A percentile compares a stretch with the other conserved stretches of the same genome.
Conservation (phyloP, 2,329 filamentous ascomycete species). For the Hirsutella rhossiliensis region DNA sequence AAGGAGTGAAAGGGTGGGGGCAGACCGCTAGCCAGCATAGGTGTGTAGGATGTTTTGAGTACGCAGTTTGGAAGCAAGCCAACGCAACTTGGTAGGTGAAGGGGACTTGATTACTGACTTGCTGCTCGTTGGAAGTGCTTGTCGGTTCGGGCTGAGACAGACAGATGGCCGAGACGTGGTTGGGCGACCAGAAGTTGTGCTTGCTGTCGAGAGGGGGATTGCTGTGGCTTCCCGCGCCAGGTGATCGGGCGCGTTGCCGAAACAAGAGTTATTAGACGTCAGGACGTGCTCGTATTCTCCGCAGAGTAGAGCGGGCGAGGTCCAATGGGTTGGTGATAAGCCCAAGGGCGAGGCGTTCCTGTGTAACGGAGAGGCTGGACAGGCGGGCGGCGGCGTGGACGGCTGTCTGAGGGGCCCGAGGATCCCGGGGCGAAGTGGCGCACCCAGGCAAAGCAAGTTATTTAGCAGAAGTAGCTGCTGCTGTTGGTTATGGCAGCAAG, state of each 20-base stretch:
- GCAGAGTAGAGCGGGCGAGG: slow-evolving; percentile 7
- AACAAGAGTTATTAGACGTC: slow-evolving; percentile 12
- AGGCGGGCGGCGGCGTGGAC: slow-evolving; percentile 9
- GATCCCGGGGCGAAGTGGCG: slow-evolving; percentile 6
- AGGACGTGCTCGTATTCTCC: slow-evolving; percentile 19
- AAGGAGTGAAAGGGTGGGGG: slow-evolving; percentile 9
- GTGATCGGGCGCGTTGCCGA: slow-evolving; percentile 13
- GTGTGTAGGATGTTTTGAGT: slow-evolving; percentile 8
- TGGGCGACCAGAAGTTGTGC: slow-evolving; percentile 1
- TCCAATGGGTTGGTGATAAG: slow-evolving; percentile 13
- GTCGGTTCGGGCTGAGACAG: slow-evolving; percentile 5
- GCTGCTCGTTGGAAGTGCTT: neutral
- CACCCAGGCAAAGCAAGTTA: slow-evolving; percentile 1
- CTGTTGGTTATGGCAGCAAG: slow-evolving; percentile 1
- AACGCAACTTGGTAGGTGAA: neutral
- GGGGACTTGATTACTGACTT: slow-evolving; percentile 1
- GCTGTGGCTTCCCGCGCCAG: slow-evolving; percentile 12
- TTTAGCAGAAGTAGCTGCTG: neutral
- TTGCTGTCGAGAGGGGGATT: slow-evolving; percentile 6
- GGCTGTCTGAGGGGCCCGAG: slow-evolving; percentile 9
- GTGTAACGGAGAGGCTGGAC: slow-evolving; percentile 14
- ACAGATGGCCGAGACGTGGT: slow-evolving; percentile 1
- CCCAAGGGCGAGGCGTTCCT: slow-evolving; percentile 8
- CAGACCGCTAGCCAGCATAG: slow-evolving; percentile 14
- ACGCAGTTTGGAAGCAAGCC: neutral